Base-by-base conservation (phyloP, 2,329 filamentous ascomycete genomes). In the Beauveria sp. region DNA sequence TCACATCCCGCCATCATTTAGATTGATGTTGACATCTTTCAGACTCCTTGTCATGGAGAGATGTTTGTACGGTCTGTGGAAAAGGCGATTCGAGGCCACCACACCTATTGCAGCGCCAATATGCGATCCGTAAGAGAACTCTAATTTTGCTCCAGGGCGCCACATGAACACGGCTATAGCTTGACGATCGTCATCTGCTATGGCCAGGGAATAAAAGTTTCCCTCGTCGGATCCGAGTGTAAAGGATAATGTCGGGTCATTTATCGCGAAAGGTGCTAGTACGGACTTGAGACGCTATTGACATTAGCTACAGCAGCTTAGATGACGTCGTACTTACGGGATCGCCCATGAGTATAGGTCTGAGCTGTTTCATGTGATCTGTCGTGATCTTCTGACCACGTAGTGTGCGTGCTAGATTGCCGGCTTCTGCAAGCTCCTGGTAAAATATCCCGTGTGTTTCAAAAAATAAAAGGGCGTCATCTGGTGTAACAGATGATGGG, bases 391-490 rank as follows among this genome's bases (percentile, higher is more conserved):
- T 34, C 31, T 34, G 20, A 40, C 24, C 24, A 42, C 52, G 52
- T 42, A 42, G 31, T 6, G 31, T 34, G 34, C 20, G 24, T 42
- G 52, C 52, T 40, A 55, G 31, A 40, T 55, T 42, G 20, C 52
- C 52, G 28, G 40, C 52, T 55, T 55, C 52, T 42, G 52, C 52
- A 42, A 20, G 10, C 31, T 55, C 52, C 31, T 55, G 52, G 52
- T 55, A 55, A 40, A 55, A 55, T 55, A 55, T 55, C n/a, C 52
- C 52, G 31, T 40, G 20, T n/a, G n/a, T n/a, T n/a, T n/a, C n/a
- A n/a, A 43, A 55, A 14, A 55, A 55, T 24, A 22, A 34, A 31
- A 40, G 31, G 31, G 52, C 52, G 31, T 40, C n/a, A 28, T 55
- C 52, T 40, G 52, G 31, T 20, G 52, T 38, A 34, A 55, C 52